Evolutionary conservation across 2,329 filamentous ascomycete species (phyloP).

Genomic region (Echinosphaeria canescens): DNA sequence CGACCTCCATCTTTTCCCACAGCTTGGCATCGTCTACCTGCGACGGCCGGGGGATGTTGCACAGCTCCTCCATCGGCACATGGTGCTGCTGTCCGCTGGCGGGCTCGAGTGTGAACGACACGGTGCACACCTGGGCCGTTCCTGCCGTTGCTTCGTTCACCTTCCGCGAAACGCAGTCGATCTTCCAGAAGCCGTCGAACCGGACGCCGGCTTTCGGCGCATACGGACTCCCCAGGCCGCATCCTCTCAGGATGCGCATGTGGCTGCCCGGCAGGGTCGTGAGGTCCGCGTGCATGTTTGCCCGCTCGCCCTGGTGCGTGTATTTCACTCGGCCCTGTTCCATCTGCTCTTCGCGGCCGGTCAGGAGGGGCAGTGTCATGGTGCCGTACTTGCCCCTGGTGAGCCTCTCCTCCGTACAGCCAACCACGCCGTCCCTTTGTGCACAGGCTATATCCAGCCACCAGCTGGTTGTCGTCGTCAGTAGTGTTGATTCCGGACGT

Average conservation of each 20-base stretch:
- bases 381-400: slow-evolving; percentile 23
- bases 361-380: slow-evolving; percentile 25
- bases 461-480: slow-evolving; percentile 18
- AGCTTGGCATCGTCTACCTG: slow-evolving; percentile 33
- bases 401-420: slow-evolving; percentile 17
- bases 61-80: slow-evolving; percentile 16
- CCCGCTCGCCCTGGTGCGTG: slow-evolving; percentile 16
- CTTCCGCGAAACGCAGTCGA: slow-evolving; percentile 23
- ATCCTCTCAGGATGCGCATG: slow-evolving; percentile 29
- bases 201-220: slow-evolving; percentile 28
- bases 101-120: slow-evolving; percentile 23
- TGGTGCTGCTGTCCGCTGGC: slow-evolving; percentile 12
- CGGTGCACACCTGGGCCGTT: slow-evolving; percentile 16
- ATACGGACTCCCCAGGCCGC: slow-evolving; percentile 23
- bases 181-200: slow-evolving; percentile 32
- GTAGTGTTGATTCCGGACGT: too few relatives aligned
- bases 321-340: slow-evolving; percentile 16
- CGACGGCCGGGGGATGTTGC: slow-evolving; percentile 25
- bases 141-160: too few relatives aligned
- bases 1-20: slow-evolving; percentile 22
- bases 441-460: slow-evolving; percentile 34
- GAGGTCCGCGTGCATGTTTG: slow-evolving; percentile 24
- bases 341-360: slow-evolving; percentile 23
- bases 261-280: slow-evolving; percentile 24
- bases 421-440: slow-evolving; percentile 29